phyloP scores from a whole-genome alignment of 202 grass and related monocot species.

The Setaria viridis region DNA sequence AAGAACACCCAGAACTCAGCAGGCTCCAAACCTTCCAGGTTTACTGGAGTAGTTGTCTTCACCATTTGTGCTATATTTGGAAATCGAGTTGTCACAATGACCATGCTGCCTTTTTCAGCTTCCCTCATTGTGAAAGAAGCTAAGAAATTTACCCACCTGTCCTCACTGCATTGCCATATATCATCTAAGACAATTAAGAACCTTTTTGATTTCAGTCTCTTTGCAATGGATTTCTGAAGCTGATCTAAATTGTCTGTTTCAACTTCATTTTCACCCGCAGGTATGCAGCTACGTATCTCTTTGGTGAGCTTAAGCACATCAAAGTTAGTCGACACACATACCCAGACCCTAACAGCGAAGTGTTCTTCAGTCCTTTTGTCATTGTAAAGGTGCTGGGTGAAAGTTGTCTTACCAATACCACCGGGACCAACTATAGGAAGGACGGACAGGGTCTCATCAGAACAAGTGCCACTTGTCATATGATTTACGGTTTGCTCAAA shows the following conservation, averaged over 20 bases:
- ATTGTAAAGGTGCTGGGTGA: slow-evolving; percentile 29
- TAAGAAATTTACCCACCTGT: slow-evolving; percentile 22
- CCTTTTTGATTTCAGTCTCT: slow-evolving; percentile 10
- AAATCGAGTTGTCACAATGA: slow-evolving; percentile 51
- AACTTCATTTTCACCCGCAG: background rate
- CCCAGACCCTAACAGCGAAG: background rate
- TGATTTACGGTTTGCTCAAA: background rate
- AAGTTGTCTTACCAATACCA: slow-evolving; percentile 46
- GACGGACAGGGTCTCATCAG: background rate
- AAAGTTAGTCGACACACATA: slow-evolving; percentile 44
- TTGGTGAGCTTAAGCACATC: slow-evolving; percentile 37
- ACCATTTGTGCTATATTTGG: background rate
- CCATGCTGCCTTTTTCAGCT: background rate
- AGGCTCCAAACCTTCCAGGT: slow-evolving; percentile 36
- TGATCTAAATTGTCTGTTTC: background rate
- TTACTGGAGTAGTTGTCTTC: background rate
- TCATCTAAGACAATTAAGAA: slow-evolving; percentile 71
- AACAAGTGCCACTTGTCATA: background rate
- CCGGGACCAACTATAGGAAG: slow-evolving; percentile 34
- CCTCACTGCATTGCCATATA: slow-evolving; percentile 34
- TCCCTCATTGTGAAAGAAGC: slow-evolving; percentile 4
- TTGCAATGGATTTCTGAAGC: slow-evolving; percentile 4
- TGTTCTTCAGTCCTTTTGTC: background rate
- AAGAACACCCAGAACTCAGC: slow-evolving; percentile 37
- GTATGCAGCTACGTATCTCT: slow-evolving; percentile 21